These are phyloP conservation scores for Acorus calamus DNA, from an alignment of 106 monocot species.

Conservation along the genomic window DNA sequence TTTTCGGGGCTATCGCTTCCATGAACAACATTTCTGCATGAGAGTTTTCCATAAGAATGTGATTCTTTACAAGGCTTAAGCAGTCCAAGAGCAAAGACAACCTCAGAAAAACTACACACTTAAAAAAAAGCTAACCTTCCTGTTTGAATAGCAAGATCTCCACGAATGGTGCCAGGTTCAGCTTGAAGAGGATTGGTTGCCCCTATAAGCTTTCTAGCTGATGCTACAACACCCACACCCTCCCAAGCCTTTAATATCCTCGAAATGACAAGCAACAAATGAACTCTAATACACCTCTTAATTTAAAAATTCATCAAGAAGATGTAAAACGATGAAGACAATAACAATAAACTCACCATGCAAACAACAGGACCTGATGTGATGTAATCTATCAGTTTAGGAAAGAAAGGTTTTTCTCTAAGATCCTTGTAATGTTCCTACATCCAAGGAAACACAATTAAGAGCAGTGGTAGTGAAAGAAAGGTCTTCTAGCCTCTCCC, in stretches of 20 bases:
- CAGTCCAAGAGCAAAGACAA: background rate
- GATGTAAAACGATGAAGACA: background rate
- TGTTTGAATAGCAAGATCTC: slow-evolving; percentile 91
- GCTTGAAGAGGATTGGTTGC: slow-evolving; percentile 97
- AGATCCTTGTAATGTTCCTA: slow-evolving; percentile 98
- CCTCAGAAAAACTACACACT: background rate
- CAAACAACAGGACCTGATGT: slow-evolving; percentile 99
- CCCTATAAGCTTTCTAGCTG: slow-evolving; percentile 94
- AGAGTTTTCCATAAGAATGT: background rate
- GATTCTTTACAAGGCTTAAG: background rate
- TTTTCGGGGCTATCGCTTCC: slow-evolving; percentile 99
- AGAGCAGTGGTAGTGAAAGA: background rate
- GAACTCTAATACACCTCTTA: background rate
- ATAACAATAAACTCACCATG: slow-evolving; percentile 53
- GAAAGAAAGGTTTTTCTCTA: slow-evolving; percentile 78
- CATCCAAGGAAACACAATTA: slow-evolving; percentile 1
- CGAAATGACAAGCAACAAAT: no score
- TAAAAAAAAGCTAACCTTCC: slow-evolving; percentile 54
- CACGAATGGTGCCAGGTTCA: slow-evolving; percentile 93
- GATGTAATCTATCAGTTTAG: slow-evolving; percentile 81
- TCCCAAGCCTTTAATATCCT: slow-evolving; percentile 72
- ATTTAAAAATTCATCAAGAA: background rate
- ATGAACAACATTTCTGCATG: slow-evolving; percentile 89
- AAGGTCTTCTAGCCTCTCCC: background rate
- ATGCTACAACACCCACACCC: slow-evolving; percentile 90